phyloP scores from a whole-genome alignment of 2,329 filamentous ascomycete genomes.

The Xylariaceae sp. region DNA sequence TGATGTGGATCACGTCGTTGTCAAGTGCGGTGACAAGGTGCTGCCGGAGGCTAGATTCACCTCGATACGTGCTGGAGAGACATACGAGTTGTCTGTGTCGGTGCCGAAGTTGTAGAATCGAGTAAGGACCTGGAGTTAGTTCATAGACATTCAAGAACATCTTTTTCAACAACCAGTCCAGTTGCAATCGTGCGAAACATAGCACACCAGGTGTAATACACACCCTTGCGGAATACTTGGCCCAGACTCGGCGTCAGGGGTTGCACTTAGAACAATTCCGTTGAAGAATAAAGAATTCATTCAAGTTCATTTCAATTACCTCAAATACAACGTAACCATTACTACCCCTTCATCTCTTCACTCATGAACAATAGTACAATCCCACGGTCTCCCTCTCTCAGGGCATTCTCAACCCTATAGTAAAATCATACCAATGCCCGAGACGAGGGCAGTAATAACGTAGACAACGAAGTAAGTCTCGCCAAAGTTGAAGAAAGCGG shows the following conservation, averaged over 20 bases:
- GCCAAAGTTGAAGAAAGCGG: slow-evolving; percentile 30
- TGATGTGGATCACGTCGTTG: slow-evolving; percentile 36
- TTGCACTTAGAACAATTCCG: background rate
- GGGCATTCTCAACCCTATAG: slow-evolving; percentile 36
- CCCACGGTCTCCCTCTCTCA: background rate
- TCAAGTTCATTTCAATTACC: background rate
- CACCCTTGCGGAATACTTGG: background rate
- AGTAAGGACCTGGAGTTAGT: background rate
- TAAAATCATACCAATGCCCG: slow-evolving; percentile 50
- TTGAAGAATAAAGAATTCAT: background rate
- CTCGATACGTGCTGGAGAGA: slow-evolving; percentile 38
- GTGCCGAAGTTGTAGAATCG: slow-evolving; percentile 20
- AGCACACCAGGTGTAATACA: background rate
- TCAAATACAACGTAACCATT: background rate
- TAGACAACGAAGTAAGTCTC: slow-evolving; percentile 42
- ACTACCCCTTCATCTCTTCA: background rate
- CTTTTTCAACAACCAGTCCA: background rate
- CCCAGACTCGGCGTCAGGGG: background rate
- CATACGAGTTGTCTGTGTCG: slow-evolving; percentile 41
- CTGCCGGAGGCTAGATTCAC: slow-evolving; percentile 40
- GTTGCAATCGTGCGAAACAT: background rate
- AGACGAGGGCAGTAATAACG: slow-evolving; percentile 43
- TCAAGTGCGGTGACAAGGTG: slow-evolving; percentile 35
- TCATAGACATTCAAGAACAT: background rate
- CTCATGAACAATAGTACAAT: background rate